These are phyloP conservation scores for Xylaria curta DNA, from an alignment of 495 filamentous ascomycete species.

Conservation along the genomic window DNA sequence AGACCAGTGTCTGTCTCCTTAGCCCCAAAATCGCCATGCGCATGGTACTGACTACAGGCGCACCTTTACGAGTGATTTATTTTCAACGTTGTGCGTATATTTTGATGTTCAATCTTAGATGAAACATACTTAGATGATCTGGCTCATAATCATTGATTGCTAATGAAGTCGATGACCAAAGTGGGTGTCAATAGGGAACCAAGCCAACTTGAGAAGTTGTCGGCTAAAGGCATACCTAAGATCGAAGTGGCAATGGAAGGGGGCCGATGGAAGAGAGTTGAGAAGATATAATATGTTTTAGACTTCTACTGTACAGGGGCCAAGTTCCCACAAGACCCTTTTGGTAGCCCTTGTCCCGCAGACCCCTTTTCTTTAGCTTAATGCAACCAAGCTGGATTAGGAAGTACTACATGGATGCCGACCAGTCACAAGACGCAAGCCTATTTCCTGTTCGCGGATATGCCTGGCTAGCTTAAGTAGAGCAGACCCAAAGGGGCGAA, in stretches of 20 bases:
- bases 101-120: neutral
- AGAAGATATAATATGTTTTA: neutral
- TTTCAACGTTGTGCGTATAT: neutral
- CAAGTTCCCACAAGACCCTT: neutral
- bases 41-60: neutral
- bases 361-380: conserved; percentile 14
- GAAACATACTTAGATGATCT: neutral
- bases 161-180: neutral
- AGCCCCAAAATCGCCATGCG: neutral
- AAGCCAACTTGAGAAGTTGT: neutral
- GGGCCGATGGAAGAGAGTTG: neutral
- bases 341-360: conserved; percentile 7
- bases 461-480: neutral
- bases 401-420: conserved; percentile 11
- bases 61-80: neutral
- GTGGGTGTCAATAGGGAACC: neutral
- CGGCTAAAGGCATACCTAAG: neutral
- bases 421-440: conserved; percentile 21
- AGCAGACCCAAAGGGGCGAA: neutral
- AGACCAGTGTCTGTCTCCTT: neutral
- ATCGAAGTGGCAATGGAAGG: conserved; percentile 2
- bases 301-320: neutral
- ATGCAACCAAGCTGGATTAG: conserved; percentile 16
- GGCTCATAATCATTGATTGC: neutral
- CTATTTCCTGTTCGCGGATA: neutral